Percentiles rank a stretch among this genome's conserved stretches.
Conservation (phyloP, 768 basidiomycete genomes). For the Lactifluus rugatus region DNA sequence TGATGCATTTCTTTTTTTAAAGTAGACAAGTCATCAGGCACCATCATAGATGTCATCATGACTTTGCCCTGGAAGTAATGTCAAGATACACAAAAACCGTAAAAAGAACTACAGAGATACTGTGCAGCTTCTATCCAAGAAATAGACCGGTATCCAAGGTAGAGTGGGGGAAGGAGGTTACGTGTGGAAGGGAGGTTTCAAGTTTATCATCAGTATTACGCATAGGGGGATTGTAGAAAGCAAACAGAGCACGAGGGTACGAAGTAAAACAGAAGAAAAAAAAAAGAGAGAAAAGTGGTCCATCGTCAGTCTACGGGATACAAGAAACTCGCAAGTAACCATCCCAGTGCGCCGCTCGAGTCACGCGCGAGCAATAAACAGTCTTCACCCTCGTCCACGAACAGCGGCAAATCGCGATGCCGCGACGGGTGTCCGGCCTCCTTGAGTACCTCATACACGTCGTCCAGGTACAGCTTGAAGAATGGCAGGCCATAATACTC, state of each 20-base stretch:
- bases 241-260: background rate
- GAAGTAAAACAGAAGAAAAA: background rate
- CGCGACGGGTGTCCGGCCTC: constrained; percentile 73
- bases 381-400: constrained; percentile 69
- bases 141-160: too few species aligned
- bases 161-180: too few species aligned
- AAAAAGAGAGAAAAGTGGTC: background rate
- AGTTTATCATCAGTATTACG: too few species aligned
- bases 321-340: constrained; percentile 78
- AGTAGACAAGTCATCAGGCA: too few species aligned
- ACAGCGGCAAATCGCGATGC: constrained; percentile 63
- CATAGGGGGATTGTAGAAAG: too few species aligned
- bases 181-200: too few species aligned
- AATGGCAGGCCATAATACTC: constrained; percentile 70
- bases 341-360: constrained; percentile 47
- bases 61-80: too few species aligned
- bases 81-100: too few species aligned
- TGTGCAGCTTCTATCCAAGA: too few species aligned
- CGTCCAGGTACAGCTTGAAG: constrained; percentile 55
- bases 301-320: constrained; percentile 42
- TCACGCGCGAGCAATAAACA: constrained; percentile 68
- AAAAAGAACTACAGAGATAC: too few species aligned
- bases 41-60: too few species aligned
- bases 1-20: too few species aligned
- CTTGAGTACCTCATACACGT: constrained; percentile 56